These are phyloP conservation scores for Yamadazyma siamensis DNA, from an alignment of 1,139 yeast genomes.

Conservation along the genomic window DNA sequence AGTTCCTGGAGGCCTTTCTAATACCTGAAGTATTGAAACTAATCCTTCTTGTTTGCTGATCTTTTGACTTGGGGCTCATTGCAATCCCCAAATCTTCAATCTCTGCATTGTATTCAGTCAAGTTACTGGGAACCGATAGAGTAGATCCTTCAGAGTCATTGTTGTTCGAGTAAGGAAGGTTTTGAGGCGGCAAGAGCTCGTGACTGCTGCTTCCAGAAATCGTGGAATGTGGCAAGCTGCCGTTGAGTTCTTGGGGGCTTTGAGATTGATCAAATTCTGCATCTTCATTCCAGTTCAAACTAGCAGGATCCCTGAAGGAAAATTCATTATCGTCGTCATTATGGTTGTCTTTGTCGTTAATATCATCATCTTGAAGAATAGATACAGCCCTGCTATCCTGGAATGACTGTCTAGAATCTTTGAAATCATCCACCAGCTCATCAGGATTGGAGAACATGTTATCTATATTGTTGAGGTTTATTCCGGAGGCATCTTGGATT, in stretches of 20 bases:
- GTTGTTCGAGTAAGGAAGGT: conserved; percentile 4
- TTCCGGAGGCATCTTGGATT: conserved; percentile 38
- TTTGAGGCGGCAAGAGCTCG: neutral
- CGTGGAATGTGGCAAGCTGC: neutral
- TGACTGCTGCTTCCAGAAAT: neutral
- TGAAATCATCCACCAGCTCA: conserved; percentile 5
- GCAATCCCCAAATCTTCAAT: conserved; percentile 46
- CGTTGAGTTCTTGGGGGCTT: neutral
- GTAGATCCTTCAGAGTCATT: conserved; percentile 26
- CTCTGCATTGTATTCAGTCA: conserved; percentile 42
- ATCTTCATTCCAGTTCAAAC: no score
- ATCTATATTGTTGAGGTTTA: conserved; percentile 38
- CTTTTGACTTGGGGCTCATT: conserved; percentile 36
- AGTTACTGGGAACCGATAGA: conserved; percentile 39
- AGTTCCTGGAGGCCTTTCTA: conserved; percentile 25
- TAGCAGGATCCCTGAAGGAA: conserved; percentile 8
- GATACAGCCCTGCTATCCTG: conserved; percentile 42
- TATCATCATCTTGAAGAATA: conserved; percentile 41
- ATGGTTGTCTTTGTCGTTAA: conserved; percentile 2
- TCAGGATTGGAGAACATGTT: conserved; percentile 28
- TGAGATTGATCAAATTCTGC: neutral
- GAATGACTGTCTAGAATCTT: conserved; percentile 23
- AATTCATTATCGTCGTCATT: conserved; percentile 15
- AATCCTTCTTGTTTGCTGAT: conserved; percentile 21
- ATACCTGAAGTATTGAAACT: conserved; percentile 17